Percentiles rank a stretch among this genome's conserved stretches.
Conservation (phyloP, 441 rosid species). For the Cnidoscolus chayamansa region DNA sequence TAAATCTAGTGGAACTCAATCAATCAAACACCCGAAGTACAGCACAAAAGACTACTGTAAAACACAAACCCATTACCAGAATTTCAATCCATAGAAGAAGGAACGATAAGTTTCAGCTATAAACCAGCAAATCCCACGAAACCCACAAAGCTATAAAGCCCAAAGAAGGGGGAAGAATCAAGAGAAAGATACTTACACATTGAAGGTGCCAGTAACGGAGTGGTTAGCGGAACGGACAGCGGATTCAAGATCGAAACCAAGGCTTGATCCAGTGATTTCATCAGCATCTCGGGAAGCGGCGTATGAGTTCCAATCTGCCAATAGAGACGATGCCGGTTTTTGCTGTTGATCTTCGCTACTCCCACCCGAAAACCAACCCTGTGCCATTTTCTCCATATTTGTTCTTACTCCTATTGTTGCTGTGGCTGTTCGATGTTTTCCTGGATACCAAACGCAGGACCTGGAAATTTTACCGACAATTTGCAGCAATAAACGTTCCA, state of each 20-base stretch:
- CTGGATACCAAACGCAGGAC: neutral
- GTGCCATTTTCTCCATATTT: slow-evolving; percentile 40
- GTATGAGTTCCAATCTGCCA: slow-evolving; percentile 86
- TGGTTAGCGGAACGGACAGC: slow-evolving; percentile 82
- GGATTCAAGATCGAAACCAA: slow-evolving; percentile 78
- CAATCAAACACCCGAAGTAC: neutral
- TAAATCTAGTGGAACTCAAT: too few relatives aligned
- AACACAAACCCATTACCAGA: neutral
- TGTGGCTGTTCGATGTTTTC: neutral
- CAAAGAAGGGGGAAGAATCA: neutral
- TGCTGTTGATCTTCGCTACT: slow-evolving; percentile 41
- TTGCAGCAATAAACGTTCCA: too few relatives aligned
- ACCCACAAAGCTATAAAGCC: neutral
- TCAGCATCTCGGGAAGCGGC: slow-evolving; percentile 51
- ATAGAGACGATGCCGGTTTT: slow-evolving; percentile 53
- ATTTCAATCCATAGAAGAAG: neutral
- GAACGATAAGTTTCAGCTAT: neutral
- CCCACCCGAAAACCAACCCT: slow-evolving; percentile 63
- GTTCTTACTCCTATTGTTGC: neutral
- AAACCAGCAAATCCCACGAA: neutral
- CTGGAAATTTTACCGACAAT: too few relatives aligned
- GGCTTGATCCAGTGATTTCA: slow-evolving; percentile 32
- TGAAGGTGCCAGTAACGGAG: slow-evolving; percentile 78
- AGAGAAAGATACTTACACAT: slow-evolving; percentile 48
- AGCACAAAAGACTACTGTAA: neutral